phyloP scores from a whole-genome alignment of 1,284 basidiomycete genomes.

The Kwoniella shivajii region DNA sequence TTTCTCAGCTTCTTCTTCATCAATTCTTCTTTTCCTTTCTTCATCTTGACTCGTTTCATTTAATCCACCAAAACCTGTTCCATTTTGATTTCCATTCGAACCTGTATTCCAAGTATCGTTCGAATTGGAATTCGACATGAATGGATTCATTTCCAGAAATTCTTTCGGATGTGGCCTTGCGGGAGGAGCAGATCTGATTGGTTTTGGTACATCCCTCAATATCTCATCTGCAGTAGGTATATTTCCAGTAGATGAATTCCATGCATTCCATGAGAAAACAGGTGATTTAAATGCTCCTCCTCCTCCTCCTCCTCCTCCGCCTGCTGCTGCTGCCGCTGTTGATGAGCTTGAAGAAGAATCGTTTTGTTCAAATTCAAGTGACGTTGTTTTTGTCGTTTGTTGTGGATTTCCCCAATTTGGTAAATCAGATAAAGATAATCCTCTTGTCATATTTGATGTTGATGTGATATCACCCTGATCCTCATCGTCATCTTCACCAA shows the following conservation, averaged over 20 bases:
- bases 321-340: not conserved
- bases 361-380: not conserved
- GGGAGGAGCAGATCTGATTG: conserved; percentile 39
- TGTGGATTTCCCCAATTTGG: conserved; percentile 35
- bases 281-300: conserved; percentile 15
- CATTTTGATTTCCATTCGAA: not conserved
- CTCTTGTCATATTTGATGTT: conserved; percentile 21
- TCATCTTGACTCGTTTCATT: not conserved
- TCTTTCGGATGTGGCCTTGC: conserved; percentile 49
- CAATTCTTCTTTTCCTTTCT: conserved; percentile 12
- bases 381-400: not conserved
- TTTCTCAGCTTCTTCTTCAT: conserved; percentile 26
- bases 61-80: not conserved
- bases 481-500: conserved; percentile 16
- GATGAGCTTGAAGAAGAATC: conserved; percentile 1
- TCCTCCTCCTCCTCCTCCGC: not conserved
- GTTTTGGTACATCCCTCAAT: conserved; percentile 8
- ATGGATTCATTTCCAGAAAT: conserved; percentile 36
- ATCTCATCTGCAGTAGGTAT: conserved; percentile 5
- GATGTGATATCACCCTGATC: conserved; percentile 37
- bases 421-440: conserved; percentile 11
- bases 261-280: conserved; percentile 43
- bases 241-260: conserved; percentile 22
- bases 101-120: not conserved
- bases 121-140: conserved; percentile 14